Percentiles rank a stretch among this genome's conserved stretches.
phyloP scores from a whole-genome alignment of 305 asterid genomes.

The Fraxinus angustifolia region DNA sequence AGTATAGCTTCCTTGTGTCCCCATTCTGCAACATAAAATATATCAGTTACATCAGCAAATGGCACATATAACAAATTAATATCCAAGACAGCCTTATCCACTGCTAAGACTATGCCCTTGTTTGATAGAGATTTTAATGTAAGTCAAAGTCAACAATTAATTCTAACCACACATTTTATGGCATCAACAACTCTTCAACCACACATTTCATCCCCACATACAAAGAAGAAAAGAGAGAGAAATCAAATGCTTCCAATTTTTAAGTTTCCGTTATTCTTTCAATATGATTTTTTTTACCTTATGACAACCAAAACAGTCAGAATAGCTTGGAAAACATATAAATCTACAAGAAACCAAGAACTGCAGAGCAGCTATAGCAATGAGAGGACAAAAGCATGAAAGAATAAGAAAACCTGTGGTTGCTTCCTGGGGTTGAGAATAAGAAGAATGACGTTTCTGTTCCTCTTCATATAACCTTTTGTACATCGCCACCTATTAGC shows the following conservation, averaged over 20 bases:
- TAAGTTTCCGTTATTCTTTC: background rate
- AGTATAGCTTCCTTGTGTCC: constrained; percentile 46
- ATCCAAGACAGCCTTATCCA: background rate
- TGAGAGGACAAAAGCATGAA: constrained; percentile 1
- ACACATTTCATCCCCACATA: background rate
- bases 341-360: constrained; percentile 15
- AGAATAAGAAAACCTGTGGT: constrained; percentile 46
- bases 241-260: background rate
- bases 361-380: background rate
- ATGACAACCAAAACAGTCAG: background rate
- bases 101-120: background rate
- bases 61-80: constrained; percentile 8
- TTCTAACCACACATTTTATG: background rate
- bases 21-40: constrained; percentile 41
- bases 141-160: background rate
- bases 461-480: constrained; percentile 80
- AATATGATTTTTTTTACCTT: background rate
- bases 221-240: background rate
- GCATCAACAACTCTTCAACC: background rate
- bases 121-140: background rate
- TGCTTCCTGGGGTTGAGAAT: constrained; percentile 38
- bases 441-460: constrained; percentile 47
- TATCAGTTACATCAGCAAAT: constrained; percentile 6
- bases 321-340: background rate
- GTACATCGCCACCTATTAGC: constrained; percentile 81